phyloP scores from a whole-genome alignment of 2,329 filamentous ascomycete species.

The Xylariaceae sp. region DNA sequence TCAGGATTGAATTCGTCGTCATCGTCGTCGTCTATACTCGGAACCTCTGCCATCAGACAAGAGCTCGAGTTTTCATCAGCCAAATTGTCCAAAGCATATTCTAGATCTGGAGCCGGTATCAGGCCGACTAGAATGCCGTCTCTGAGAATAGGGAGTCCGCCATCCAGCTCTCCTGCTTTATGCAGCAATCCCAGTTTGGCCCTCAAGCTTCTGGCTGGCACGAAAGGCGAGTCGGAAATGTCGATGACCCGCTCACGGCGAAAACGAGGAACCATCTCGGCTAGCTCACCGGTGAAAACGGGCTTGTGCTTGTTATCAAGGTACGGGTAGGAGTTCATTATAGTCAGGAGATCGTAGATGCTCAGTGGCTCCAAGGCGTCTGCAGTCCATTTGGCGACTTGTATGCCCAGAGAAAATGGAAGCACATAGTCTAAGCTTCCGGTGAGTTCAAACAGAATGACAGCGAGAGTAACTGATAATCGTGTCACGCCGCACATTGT shows the following conservation, averaged over 20 bases:
- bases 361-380: constrained; percentile 91
- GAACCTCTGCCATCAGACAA: constrained; percentile 74
- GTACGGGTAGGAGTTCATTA: constrained; percentile 96
- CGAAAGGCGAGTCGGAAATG: constrained; percentile 73
- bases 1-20: constrained; percentile 50
- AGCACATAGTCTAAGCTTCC: constrained; percentile 92
- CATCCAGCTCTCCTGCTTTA: constrained; percentile 81
- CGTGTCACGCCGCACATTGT: constrained; percentile 98
- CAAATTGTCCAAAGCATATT: constrained; percentile 84
- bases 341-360: constrained; percentile 91
- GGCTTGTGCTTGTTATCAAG: constrained; percentile 95
- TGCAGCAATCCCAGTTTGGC: constrained; percentile 77
- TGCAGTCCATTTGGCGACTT: constrained; percentile 97
- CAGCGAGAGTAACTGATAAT: constrained; percentile 84
- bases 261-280: constrained; percentile 74
- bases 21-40: constrained; percentile 60
- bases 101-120: constrained; percentile 89
- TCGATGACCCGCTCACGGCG: constrained; percentile 79
- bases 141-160: constrained; percentile 80
- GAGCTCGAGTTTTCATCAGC: constrained; percentile 65
- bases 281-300: constrained; percentile 80
- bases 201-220: constrained; percentile 71
- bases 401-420: constrained; percentile 84
- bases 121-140: constrained; percentile 77
- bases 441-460: constrained; percentile 93